Evolutionary conservation across 2,329 filamentous ascomycete species (phyloP), one percentile per base, ranked within the genome.

Genomic region (Pseudocercospora cruenta): DNA sequence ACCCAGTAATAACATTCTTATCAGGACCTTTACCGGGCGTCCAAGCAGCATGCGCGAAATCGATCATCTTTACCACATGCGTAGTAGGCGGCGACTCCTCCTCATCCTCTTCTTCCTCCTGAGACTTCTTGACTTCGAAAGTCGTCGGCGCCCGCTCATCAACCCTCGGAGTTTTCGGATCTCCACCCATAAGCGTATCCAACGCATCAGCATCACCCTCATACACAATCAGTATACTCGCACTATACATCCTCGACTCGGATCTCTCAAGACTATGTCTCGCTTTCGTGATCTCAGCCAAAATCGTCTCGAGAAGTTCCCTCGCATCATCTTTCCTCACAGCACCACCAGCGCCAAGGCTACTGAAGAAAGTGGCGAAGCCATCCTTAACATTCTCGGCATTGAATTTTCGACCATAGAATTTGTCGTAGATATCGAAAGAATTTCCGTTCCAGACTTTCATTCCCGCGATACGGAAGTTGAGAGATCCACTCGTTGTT

Each of bases 41-140:
- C 89, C 91, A 98, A 58, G 84, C 81, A 10, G 95, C 95, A 79
- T 99, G 95, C 1, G 95, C 95, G 84, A 99, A 99, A 78, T 99
- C 95, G 72, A 99, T 99, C 69, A 99, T 84, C 76, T 94, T 95
- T 58, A 97, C 84, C 12, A 88, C 86, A 74, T 90, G 92, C 51
- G 96, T 87, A 72, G 89, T 89, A 0, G 90, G 90, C 10, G 63
- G 65, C 78, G 75, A 67, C 81, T 58, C 55, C 19, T 58, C 31
- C 54, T 83, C 81, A 2, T 88, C 85, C 1, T 88, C 85, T 0
- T 87, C 85, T 67, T 81, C 81, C 67, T 82, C 82, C 83, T 58
- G 76, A 74, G 67, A 73, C 71, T 63, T 69, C 71, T 66, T 72
- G 45, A 73, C 68, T 66, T 76, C 73, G 67, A 79, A 77, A 10